These are phyloP conservation scores for Elongisporangium anandrum DNA, from an alignment of 352 stramenopile species.

Conservation along the genomic window DNA sequence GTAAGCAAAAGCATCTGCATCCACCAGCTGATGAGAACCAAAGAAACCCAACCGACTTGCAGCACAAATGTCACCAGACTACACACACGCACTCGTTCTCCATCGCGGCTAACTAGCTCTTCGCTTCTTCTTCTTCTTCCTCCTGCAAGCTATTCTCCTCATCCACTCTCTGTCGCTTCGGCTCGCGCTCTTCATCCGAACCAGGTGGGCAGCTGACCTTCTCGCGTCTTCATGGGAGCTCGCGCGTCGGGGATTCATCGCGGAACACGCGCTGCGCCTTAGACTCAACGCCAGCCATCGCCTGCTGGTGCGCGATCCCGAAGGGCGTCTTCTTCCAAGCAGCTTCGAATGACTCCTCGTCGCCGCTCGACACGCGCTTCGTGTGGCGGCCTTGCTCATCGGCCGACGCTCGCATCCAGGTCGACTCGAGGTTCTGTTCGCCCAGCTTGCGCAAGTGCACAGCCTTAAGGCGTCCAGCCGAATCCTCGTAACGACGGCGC, in stretches of 20 bases:
- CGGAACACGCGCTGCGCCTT: conserved; percentile 41
- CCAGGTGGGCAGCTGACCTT: not conserved
- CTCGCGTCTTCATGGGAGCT: conserved; percentile 37
- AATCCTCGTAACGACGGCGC: conserved; percentile 65
- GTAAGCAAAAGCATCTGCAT: too few species aligned
- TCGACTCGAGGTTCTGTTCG: conserved; percentile 32
- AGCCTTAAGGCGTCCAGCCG: conserved; percentile 50
- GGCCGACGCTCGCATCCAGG: conserved; percentile 39
- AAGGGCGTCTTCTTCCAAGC: conserved; percentile 57
- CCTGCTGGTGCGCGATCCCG: conserved; percentile 39
- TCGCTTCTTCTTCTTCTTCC: not conserved
- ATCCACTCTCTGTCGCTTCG: not conserved
- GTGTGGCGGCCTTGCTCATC: conserved; percentile 35
- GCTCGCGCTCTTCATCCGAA: not conserved
- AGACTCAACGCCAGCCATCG: conserved; percentile 21
- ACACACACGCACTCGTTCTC: too few species aligned
- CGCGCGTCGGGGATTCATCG: conserved; percentile 32
- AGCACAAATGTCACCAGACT: too few species aligned
- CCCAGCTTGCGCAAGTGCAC: conserved; percentile 52
- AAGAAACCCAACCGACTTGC: too few species aligned
- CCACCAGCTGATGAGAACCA: too few species aligned
- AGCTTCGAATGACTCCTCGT: conserved; percentile 38
- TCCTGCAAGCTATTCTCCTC: not conserved
- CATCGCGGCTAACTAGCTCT: too few species aligned
- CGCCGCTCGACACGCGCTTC: conserved; percentile 29